phyloP scores from a whole-genome alignment of 2,329 filamentous ascomycete species.

The Delphinella strobiligena region DNA sequence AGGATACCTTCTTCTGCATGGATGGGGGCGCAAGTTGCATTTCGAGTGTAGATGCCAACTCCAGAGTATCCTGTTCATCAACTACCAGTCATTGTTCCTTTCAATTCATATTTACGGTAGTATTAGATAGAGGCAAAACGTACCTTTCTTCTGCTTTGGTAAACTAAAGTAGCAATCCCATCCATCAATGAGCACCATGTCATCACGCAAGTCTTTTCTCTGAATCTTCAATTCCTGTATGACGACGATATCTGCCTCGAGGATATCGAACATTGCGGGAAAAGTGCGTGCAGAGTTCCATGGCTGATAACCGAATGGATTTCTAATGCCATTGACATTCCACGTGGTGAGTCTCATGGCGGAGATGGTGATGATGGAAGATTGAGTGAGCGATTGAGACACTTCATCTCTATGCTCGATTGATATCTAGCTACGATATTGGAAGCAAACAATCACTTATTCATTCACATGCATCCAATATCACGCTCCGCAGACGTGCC shows the following conservation, averaged over 20 bases:
- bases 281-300: slow-evolving; percentile 35
- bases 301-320: slow-evolving; percentile 42
- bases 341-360: slow-evolving; percentile 27
- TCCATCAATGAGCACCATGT: slow-evolving; percentile 88
- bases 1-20: slow-evolving; percentile 90
- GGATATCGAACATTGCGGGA: slow-evolving; percentile 76
- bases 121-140: slow-evolving; percentile 2
- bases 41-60: slow-evolving; percentile 90
- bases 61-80: slow-evolving; percentile 70
- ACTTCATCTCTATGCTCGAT: neutral
- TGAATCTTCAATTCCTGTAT: slow-evolving; percentile 98
- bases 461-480: neutral
- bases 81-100: too few relatives aligned
- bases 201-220: slow-evolving; percentile 78
- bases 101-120: too few relatives aligned
- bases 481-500: neutral
- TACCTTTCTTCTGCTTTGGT: slow-evolving; percentile 86
- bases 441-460: neutral
- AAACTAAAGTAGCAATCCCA: slow-evolving; percentile 97
- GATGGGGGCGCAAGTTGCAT: slow-evolving; percentile 70
- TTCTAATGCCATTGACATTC: slow-evolving; percentile 44
- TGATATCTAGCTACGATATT: neutral
- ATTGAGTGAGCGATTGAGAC: neutral
- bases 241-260: slow-evolving; percentile 84
- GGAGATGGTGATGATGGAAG: slow-evolving; percentile 4